Percentiles rank a stretch among this genome's conserved stretches.
Conservation (phyloP, 2,329 filamentous ascomycete species). For the Septoria petroselini region DNA sequence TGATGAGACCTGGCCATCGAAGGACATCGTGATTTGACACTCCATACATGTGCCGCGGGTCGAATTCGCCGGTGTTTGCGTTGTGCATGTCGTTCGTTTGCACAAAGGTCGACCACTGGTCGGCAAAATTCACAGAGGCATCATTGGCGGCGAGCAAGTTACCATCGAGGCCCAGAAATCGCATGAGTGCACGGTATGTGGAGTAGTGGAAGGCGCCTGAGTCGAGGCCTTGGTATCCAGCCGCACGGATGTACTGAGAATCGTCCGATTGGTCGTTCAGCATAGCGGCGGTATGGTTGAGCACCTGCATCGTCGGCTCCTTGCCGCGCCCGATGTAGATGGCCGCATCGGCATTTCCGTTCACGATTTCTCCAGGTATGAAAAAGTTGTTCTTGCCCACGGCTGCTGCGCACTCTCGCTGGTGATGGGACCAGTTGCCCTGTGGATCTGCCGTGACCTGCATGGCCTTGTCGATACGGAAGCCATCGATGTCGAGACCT, state of each 20-base stretch:
- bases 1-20: conserved; percentile 58
- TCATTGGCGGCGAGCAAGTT: conserved; percentile 55
- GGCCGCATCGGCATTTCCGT: conserved; percentile 59
- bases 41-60: conserved; percentile 64
- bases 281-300: conserved; percentile 50
- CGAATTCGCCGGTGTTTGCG: conserved; percentile 58
- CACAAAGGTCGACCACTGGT: conserved; percentile 56
- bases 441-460: conserved; percentile 62
- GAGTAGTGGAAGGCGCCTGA: conserved; percentile 63
- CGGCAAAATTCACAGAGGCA: conserved; percentile 52
- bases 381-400: conserved; percentile 63
- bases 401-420: conserved; percentile 56
- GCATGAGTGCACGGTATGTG: conserved; percentile 60
- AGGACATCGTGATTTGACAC: conserved; percentile 65
- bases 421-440: conserved; percentile 55
- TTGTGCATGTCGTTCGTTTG: conserved; percentile 60
- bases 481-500: conserved; percentile 64
- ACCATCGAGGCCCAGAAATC: conserved; percentile 60
- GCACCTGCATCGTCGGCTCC: conserved; percentile 53
- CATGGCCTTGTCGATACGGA: conserved; percentile 64
- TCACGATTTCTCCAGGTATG: conserved; percentile 62
- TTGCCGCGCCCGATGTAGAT: conserved; percentile 62
- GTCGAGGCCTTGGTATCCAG: conserved; percentile 55
- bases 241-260: conserved; percentile 52
- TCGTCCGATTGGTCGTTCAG: conserved; percentile 46